Evolutionary conservation across 257 asterid genomes (phyloP).

Genomic region (Solanum infundibuliforme): DNA sequence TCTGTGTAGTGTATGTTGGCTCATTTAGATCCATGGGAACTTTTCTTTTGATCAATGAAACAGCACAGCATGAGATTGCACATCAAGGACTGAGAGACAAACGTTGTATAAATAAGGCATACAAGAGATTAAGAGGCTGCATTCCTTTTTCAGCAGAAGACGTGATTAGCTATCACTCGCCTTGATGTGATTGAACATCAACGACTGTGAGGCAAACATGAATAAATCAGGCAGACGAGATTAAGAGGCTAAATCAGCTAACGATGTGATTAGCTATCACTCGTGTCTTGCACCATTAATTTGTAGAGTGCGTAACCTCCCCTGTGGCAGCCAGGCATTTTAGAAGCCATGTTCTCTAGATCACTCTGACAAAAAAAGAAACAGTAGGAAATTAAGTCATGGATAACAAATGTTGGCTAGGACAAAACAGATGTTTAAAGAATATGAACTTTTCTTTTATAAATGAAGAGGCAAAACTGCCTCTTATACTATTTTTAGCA

Average conservation of each 20-base stretch:
- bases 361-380: conserved; percentile 34
- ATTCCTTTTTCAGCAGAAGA: neutral
- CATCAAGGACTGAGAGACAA: neutral
- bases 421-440: neutral
- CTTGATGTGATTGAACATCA: conserved; percentile 4
- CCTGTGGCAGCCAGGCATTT: conserved; percentile 95
- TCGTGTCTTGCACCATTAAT: conserved; percentile 43
- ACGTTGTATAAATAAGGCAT: neutral
- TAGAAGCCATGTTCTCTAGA: conserved; percentile 29
- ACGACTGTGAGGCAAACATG: neutral
- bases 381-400: conserved; percentile 8
- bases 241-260: neutral
- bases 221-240: neutral
- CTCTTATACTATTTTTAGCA: neutral
- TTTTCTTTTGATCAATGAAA: neutral
- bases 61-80: neutral
- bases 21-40: neutral
- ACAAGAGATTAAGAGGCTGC: neutral
- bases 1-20: neutral
- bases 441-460: neutral
- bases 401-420: neutral
- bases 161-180: neutral
- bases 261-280: neutral
- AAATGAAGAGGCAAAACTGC: neutral
- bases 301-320: conserved; percentile 83